Evolutionary conservation across 1,284 basidiomycete species (phyloP), one percentile per base, ranked within the genome.

Genomic region (Sporisorium reilianum): DNA sequence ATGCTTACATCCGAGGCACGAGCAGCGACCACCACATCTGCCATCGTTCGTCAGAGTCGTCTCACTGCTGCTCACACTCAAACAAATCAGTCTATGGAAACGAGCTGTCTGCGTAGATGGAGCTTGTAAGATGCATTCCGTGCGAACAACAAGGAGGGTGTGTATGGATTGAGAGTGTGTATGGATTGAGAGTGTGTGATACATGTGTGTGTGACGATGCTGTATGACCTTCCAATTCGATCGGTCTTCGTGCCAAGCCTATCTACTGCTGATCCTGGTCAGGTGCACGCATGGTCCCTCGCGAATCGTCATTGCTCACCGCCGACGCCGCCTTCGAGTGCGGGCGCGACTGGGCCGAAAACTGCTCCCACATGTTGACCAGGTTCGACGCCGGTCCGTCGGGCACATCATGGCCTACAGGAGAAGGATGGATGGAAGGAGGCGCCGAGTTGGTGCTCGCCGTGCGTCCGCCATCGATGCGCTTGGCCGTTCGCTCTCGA

Each of bases 371-470:
- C 64, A 71, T 76, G 22, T 60, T 72, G 25, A 63, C 62, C 52
- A 76, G 44, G 23, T 71, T 69, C 40, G 52, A 53, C 6, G 61
- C 32, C 0, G 60, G 48, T 25, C 64, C 65, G 7, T 58, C 62
- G 34, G 8, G 34, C 30, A 14, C 50, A 44, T 46, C 57, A 28
- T 57, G n/a, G 12, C 54, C 57, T 2, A 30, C 38, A 16, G 48
- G 42, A 12, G 53, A 44, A 7, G 64, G 55, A 12, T 53, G 22
- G 2, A 51, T 52, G 25, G 66, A 57, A 10, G 65, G 59, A 23
- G 78, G 78, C 5, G 78, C 78, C 38, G 75, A 78, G 45, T 64
- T 68, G 49, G 72, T 79, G 53, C 75, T 77, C 5, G 58, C 50
- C 0, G 64, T 32, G 36, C 76, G 28, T 16, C 72, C 75, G 7